A percentile compares a stretch with the other conserved stretches of the same genome.
phyloP scores from a whole-genome alignment of 139 green algal species.

The Auxenochlorella pyrenoidosa region DNA sequence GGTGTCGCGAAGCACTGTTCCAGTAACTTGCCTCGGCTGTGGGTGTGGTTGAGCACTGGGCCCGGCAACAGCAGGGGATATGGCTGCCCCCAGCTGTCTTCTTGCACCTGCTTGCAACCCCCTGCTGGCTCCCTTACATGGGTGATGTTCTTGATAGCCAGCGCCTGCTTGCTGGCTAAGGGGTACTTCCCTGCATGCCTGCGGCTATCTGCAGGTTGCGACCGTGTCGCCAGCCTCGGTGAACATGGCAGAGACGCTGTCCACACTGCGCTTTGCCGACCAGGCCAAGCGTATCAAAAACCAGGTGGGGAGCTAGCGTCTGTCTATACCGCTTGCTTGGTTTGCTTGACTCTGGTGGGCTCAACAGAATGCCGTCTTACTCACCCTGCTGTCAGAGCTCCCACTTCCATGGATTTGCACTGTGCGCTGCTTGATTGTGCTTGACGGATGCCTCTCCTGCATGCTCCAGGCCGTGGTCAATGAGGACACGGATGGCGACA shows the following conservation, averaged over 20 bases:
- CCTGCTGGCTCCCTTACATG: too few relatives aligned
- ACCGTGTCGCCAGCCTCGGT: constrained; percentile 78
- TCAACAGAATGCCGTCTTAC: too few relatives aligned
- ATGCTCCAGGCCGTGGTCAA: constrained; percentile 70
- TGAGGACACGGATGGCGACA: constrained; percentile 71
- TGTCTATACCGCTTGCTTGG: background rate
- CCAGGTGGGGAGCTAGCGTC: constrained; percentile 51
- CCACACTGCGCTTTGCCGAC: constrained; percentile 90
- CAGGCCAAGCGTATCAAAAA: constrained; percentile 94
- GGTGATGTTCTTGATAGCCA: too few relatives aligned
- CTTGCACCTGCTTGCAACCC: too few relatives aligned
- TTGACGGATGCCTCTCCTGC: background rate
- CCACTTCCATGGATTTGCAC: background rate
- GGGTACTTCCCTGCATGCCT: background rate
- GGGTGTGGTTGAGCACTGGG: too few relatives aligned
- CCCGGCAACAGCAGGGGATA: too few relatives aligned
- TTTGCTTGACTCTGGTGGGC: too few relatives aligned
- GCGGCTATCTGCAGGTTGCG: constrained; percentile 84
- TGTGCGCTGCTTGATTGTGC: background rate
- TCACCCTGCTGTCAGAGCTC: too few relatives aligned
- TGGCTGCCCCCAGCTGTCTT: too few relatives aligned
- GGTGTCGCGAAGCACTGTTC: too few relatives aligned
- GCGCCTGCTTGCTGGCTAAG: background rate
- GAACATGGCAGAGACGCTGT: constrained; percentile 83
- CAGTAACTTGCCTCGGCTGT: too few relatives aligned